Conservation (phyloP, 768 basidiomycete genomes). For the Russula olivacea region DNA sequence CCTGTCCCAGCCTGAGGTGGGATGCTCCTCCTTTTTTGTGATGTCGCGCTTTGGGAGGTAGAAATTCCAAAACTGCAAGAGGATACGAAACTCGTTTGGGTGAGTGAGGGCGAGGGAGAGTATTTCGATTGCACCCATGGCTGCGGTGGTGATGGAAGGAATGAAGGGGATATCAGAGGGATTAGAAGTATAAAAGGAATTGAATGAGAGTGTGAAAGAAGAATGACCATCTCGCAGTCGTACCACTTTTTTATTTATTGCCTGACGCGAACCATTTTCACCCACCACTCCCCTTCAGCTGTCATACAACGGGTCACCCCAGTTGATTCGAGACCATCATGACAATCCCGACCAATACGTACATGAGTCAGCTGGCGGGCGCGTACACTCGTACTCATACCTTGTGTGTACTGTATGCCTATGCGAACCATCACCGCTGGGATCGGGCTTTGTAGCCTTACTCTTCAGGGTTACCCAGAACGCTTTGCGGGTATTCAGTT, state of each 20-base stretch:
- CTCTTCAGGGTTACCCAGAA: background rate
- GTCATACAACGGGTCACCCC: background rate
- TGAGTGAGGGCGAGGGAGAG: slow-evolving; percentile 67
- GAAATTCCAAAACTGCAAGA: slow-evolving; percentile 79
- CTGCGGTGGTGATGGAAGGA: slow-evolving; percentile 7
- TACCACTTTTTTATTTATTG: slow-evolving; percentile 19
- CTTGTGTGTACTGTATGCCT: background rate
- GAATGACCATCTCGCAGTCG: background rate
- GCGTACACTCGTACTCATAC: background rate
- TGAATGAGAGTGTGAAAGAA: background rate
- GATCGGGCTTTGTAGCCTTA: background rate
- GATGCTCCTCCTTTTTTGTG: slow-evolving; percentile 62
- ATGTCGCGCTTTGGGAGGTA: slow-evolving; percentile 81
- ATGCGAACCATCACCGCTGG: background rate
- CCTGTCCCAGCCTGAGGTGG: slow-evolving; percentile 83
- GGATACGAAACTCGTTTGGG: slow-evolving; percentile 75
- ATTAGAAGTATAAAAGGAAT: background rate
- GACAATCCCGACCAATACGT: background rate
- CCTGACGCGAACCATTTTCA: background rate
- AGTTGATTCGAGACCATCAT: background rate
- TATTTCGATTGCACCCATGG: slow-evolving; percentile 56
- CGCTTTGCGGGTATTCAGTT: too few relatives aligned
- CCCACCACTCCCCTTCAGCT: background rate
- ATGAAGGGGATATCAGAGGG: background rate
- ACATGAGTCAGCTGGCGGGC: background rate